Percentiles rank a stretch among this genome's conserved stretches.
These are phyloP conservation scores for Eutrema salsugineum DNA, from an alignment of 441 rosid species.

Conservation along the genomic window DNA sequence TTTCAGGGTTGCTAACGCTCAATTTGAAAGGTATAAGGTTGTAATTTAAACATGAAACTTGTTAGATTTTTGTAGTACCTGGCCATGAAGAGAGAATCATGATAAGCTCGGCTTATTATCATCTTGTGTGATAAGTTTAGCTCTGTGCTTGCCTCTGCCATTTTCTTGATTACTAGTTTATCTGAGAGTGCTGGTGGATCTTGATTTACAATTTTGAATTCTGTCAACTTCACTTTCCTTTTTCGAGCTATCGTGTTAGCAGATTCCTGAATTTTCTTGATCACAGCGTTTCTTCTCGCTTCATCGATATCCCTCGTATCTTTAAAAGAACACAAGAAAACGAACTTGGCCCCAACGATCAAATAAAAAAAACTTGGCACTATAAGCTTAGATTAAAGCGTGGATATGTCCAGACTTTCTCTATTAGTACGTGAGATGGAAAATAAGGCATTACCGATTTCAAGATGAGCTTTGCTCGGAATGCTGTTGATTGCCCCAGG, in stretches of 20 bases:
- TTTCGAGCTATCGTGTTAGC: conserved; percentile 57
- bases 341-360: neutral
- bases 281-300: conserved; percentile 64
- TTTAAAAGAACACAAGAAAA: conserved; percentile 20
- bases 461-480: conserved; percentile 89
- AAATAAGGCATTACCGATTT: conserved; percentile 59
- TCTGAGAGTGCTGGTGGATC: conserved; percentile 89
- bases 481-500: conserved; percentile 98
- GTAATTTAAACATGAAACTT: neutral
- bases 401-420: neutral
- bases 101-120: conserved; percentile 97
- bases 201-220: conserved; percentile 84
- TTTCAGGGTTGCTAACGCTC: neutral
- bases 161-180: conserved; percentile 56
- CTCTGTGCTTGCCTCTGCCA: conserved; percentile 65
- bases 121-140: conserved; percentile 64
- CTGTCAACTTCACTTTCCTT: conserved; percentile 58
- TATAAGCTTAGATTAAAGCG: neutral
- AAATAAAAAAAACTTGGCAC: neutral
- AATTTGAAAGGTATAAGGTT: neutral
- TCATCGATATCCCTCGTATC: conserved; percentile 92
- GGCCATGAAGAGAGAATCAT: conserved; percentile 93
- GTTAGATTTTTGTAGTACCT: conserved; percentile 43
- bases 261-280: conserved; percentile 69
- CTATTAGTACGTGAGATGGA: neutral